phyloP scores from a whole-genome alignment of 2,329 filamentous ascomycete genomes.

The Colletotrichum higginsianum region DNA sequence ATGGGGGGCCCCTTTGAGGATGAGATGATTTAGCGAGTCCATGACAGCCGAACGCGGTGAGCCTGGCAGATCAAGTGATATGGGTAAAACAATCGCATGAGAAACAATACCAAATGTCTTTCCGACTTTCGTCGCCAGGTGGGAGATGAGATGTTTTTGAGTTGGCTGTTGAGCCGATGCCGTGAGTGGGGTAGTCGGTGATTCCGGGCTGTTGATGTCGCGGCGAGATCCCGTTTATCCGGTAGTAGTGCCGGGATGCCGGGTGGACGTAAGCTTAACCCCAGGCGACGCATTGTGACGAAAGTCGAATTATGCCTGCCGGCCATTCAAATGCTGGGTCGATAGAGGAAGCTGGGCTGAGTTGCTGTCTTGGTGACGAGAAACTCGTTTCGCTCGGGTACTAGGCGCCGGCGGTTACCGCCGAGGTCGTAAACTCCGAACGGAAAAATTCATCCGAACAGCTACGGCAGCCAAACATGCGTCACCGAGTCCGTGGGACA shows the following conservation, averaged over 20 bases:
- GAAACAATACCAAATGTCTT: not conserved
- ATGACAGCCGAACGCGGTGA: not conserved
- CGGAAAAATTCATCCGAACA: constrained; percentile 25
- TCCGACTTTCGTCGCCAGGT: not conserved
- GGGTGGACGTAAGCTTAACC: not conserved
- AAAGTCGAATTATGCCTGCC: not conserved
- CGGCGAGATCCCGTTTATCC: constrained; percentile 38
- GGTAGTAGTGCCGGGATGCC: constrained; percentile 20
- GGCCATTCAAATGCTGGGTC: too few species aligned
- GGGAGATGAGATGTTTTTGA: constrained; percentile 9
- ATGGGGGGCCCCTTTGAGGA: constrained; percentile 48
- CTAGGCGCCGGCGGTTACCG: not conserved
- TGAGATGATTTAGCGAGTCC: constrained; percentile 19
- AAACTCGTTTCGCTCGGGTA: not conserved
- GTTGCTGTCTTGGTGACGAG: not conserved
- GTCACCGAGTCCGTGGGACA: constrained; percentile 1
- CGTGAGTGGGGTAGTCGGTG: constrained; percentile 32
- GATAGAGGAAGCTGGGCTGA: not conserved
- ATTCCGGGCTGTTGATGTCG: constrained; percentile 36
- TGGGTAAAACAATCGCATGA: too few species aligned
- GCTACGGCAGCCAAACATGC: not conserved
- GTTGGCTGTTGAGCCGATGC: constrained; percentile 1
- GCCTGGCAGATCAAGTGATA: not conserved
- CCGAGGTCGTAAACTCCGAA: constrained; percentile 38
- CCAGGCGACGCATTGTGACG: too few species aligned